Base-by-base conservation (phyloP, 352 stramenopile genomes). In the Globisporangium spinosum region DNA sequence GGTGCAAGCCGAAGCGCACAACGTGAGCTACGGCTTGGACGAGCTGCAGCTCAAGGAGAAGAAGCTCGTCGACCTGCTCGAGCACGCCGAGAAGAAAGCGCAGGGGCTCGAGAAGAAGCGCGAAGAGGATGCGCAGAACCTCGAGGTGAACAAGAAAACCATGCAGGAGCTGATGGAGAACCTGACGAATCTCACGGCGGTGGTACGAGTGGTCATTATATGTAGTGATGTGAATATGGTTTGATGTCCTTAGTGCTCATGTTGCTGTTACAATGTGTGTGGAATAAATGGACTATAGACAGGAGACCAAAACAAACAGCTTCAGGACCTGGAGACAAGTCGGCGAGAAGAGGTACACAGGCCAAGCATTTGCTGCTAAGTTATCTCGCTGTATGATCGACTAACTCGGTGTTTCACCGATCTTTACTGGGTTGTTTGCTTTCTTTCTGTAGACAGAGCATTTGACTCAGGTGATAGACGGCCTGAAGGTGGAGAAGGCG, bases 91-190 rank as follows among this genome's bases (percentile, higher is more conserved):
- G 35, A 64, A 68, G 22, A 74, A 72, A 3, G 43, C 75, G 9
- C 65, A 67, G 35, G 79, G 79, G 34, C 62, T 86, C 22, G 74
- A 82, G 25, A 62, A 66, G 4, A 71, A 72, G 58, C 47, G 45
- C 0, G 58, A 35, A 0, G 70, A 71, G 1, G 72, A 77, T 12
- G 62, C 58, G 0, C 66, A 79, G 67, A 73, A 71, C 20, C 62
- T 79, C 27, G 80, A 87, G 57, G 71, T 62, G 38, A 77, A 59
- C 43, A 89, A 91, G 72, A 79, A 79, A 65, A 85, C 81, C n/a
- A 78, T 87, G 62, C 78, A 89, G 40, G 80, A 87, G 40, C 64
- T 91, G 49, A 78, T 90, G 62, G 79, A 89, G 35, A 91, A 87
- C 55, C 62, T 91, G 49, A 79, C 74, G n/a, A 88, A 76, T 34